phyloP scores from a whole-genome alignment of 2,329 filamentous ascomycete species.

The Cytospora mali region DNA sequence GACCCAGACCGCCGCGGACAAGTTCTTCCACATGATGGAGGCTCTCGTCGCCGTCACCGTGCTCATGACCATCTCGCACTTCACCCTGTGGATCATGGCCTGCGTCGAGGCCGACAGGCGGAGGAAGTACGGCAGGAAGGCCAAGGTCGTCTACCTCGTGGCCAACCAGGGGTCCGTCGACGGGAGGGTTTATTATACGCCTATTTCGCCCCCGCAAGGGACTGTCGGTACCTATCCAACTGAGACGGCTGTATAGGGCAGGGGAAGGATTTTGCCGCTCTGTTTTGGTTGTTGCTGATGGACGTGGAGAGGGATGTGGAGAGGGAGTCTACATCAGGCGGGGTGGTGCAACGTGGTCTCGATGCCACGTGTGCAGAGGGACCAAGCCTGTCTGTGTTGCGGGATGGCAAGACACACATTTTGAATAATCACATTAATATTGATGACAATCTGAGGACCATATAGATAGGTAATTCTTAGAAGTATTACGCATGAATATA shows the following conservation, averaged over 20 bases:
- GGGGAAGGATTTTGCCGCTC: too few relatives aligned
- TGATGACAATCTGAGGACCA: neutral
- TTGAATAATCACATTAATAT: neutral
- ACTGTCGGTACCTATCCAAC: neutral
- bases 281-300: too few relatives aligned
- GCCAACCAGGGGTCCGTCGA: conserved; percentile 9
- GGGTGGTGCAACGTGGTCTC: too few relatives aligned
- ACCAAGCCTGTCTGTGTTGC: neutral
- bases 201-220: neutral
- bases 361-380: neutral
- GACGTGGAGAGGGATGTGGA: neutral
- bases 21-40: conserved; percentile 26
- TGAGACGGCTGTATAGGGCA: too few relatives aligned
- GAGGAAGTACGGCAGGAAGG: conserved; percentile 19
- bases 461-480: neutral
- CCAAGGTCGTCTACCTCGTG: conserved; percentile 22
- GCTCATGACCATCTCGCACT: conserved; percentile 27
- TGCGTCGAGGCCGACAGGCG: conserved; percentile 31
- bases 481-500: neutral
- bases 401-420: neutral
- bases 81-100: conserved; percentile 29
- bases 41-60: conserved; percentile 29
- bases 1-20: conserved; percentile 7
- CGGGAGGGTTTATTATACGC: conserved; percentile 19
- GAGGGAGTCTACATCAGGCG: too few relatives aligned